Base-by-base conservation (phyloP, 192 early-diverging fungal species). In the Gaertneriomyces semiglobifer region DNA sequence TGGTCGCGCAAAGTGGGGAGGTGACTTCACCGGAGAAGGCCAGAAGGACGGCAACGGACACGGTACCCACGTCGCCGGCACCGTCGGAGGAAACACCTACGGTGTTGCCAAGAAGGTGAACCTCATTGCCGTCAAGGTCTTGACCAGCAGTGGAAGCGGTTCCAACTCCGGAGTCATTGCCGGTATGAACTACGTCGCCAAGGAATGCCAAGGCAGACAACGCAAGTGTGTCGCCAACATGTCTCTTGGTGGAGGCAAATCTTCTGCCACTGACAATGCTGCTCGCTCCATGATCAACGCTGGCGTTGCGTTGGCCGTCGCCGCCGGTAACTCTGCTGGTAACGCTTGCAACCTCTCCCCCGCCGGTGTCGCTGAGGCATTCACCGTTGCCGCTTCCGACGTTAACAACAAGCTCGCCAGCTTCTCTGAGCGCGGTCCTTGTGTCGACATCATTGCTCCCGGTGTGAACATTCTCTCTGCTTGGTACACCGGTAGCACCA, bases 221-320 rank as follows among this genome's bases (percentile, higher is more conserved):
- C 14, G 55, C 53, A 45, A 53, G 54, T 44, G 57, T 41, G 65
- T 66, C 40, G 68, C 68, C 20, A 75, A 65, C 76, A 77, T 96
- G 92, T 88, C 84, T 41, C 75, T 94, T 53, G 92, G 91, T 48
- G 92, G 90, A 65, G 85, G 88, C 20, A 76, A 79, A 58, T 87
- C 83, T 63, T 77, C 74, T 44, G 78, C 86, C 6, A 73, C 92
- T 54, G 88, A 95, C 70, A 62, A 69, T 0, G 74, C 72, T 16
- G 67, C 73, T 56, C 25, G 66, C 4, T 58, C 59, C 18, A 43
- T 74, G 16, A 56, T 84, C 51, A 42, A 9, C 40, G 63, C 69
- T 42, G 59, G 56, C 42, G 74, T 87, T 48, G 78, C 73, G 12
- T 58, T 87, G 46, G 77, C 83, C 43, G 85, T 82, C 39, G 83